Percentiles rank a stretch among this genome's conserved stretches.
These are phyloP conservation scores for Mycena leptocephala DNA, from an alignment of 768 basidiomycete species.

Conservation along the genomic window DNA sequence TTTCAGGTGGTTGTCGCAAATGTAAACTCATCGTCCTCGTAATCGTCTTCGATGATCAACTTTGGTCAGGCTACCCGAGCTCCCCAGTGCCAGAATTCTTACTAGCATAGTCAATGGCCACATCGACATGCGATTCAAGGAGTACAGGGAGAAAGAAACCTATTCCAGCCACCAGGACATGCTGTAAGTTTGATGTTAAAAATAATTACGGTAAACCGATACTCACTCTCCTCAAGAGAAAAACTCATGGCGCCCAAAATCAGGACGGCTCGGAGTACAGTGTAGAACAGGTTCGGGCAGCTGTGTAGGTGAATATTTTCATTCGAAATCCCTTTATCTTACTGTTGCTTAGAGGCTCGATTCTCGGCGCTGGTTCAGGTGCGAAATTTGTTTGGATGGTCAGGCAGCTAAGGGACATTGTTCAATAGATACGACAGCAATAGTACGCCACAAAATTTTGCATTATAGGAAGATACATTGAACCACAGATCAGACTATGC, in stretches of 20 bases:
- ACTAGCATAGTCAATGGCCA: not conserved
- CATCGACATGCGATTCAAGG: not conserved
- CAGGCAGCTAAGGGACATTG: not conserved
- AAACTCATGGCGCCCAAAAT: slow-evolving; percentile 6
- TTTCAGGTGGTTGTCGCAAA: not conserved
- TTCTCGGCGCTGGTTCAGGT: slow-evolving; percentile 26
- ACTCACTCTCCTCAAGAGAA: not conserved
- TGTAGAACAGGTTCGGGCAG: slow-evolving; percentile 5
- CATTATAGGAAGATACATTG: too few species aligned
- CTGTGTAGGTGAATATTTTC: not conserved
- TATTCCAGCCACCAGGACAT: not conserved
- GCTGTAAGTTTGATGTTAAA: not conserved
- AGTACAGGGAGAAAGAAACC: not conserved
- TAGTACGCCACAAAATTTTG: not conserved
- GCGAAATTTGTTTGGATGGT: not conserved
- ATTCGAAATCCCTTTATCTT: not conserved
- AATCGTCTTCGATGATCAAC: not conserved
- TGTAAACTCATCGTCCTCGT: not conserved
- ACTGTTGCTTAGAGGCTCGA: slow-evolving; percentile 1
- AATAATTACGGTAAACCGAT: too few species aligned
- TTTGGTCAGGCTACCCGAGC: not conserved
- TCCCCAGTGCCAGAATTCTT: not conserved
- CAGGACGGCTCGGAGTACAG: slow-evolving; percentile 21
- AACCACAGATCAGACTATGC: slow-evolving; percentile 16
- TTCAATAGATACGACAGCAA: slow-evolving; percentile 19